Base-by-base conservation (phyloP, 495 filamentous ascomycete species). In the Talaromyces trachyspermus region DNA sequence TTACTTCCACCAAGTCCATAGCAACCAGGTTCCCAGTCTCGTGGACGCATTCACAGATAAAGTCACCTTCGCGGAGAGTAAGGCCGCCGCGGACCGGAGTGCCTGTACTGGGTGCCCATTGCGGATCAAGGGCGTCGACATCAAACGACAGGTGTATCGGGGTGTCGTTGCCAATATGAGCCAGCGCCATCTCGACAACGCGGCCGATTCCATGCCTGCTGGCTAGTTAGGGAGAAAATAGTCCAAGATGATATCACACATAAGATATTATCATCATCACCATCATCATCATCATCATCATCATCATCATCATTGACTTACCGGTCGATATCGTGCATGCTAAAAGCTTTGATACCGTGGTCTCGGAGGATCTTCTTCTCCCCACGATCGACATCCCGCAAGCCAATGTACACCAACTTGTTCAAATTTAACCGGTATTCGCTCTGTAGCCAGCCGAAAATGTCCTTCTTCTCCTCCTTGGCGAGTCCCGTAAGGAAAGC, bases 61-160 rank as follows among this genome's bases (percentile, higher is more conserved):
- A 99, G 61, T 97, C 94, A 35, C 94, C 92, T 70, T 99, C 92
- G 33, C 92, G 77, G 54, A 99, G 74, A 12, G 94, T 99, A 64
- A 99, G 62, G 0, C 92, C 92, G n/a, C 92, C 92, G 56, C 94
- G 76, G 20, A 99, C 92, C 0, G 92, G 89, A 9, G 92, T 99
- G 14, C 92, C 92, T 0, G 92, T 99, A 64, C 86, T 91, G 10
- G 92, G 94, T 12, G 94, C 94, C 83, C 88, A 90, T 74, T 89
- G 83, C 10, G 92, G 92, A 63, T 99, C 92, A 51, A 99, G 71
- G 29, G 90, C 92, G 62, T 99, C 92, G 49, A 99, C 88, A 60
- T 99, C 92, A 59, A 99, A 97, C 17, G 87, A 94, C 25, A 99
- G 76, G 65, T 99, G 94, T 48, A 97, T 95, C 11, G 92, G 92